A percentile compares a stretch with the other conserved stretches of the same genome.
phyloP scores from a whole-genome alignment of 2,329 filamentous ascomycete genomes.

The Penicillium sp. region DNA sequence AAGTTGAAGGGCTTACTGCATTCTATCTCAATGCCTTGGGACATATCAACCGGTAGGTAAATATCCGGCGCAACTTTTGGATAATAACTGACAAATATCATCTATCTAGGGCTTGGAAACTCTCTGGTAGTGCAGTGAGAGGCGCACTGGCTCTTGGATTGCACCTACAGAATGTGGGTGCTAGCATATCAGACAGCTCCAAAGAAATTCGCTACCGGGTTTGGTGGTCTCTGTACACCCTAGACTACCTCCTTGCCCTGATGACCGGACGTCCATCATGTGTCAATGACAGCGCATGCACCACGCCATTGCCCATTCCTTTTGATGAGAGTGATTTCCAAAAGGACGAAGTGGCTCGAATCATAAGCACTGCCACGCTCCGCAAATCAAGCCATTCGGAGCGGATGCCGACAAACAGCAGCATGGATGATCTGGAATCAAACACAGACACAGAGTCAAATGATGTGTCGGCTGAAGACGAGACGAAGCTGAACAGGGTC shows the following conservation, averaged over 20 bases:
- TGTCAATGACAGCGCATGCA: constrained; percentile 44
- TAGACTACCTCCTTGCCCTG: constrained; percentile 45
- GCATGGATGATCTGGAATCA: constrained; percentile 22
- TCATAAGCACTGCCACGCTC: constrained; percentile 28
- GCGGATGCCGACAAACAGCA: constrained; percentile 23
- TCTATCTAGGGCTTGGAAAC: constrained; percentile 42
- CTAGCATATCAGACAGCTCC: constrained; percentile 38
- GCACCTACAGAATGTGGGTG: constrained; percentile 44
- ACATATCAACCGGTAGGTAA: constrained; percentile 45
- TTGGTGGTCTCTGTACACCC: constrained; percentile 47
- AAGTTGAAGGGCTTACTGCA: constrained; percentile 44
- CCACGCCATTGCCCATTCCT: constrained; percentile 44
- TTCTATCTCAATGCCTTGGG: constrained; percentile 44
- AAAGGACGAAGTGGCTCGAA: constrained; percentile 27
- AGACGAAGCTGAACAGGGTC: constrained; percentile 23
- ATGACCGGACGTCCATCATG: constrained; percentile 49
- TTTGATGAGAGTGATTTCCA: constrained; percentile 45
- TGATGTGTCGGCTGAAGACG: constrained; percentile 15
- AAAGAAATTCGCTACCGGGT: constrained; percentile 48
- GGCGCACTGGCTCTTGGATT: constrained; percentile 44
- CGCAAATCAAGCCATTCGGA: constrained; percentile 23
- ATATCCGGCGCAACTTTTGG: neutral
- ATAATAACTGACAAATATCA: neutral
- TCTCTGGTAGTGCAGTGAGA: constrained; percentile 43
- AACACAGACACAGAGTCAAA: constrained; percentile 22